phyloP scores from a whole-genome alignment of 495 filamentous ascomycete species.

The Usnea hakonensis region DNA sequence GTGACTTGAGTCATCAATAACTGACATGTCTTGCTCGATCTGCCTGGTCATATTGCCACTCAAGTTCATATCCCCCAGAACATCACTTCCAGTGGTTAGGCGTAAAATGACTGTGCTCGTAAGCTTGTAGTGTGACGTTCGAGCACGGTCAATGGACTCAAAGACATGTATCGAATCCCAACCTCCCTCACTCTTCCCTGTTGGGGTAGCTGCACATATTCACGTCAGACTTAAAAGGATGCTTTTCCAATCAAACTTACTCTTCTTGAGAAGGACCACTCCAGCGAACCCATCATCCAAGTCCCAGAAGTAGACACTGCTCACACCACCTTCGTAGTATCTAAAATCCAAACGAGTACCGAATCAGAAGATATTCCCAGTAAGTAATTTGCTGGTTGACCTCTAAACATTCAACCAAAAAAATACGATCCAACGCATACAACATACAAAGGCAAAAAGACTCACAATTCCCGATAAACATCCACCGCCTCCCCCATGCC shows the following conservation, averaged over 20 bases:
- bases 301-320: conserved; percentile 97
- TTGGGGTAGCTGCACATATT: conserved; percentile 51
- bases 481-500: conserved; percentile 94
- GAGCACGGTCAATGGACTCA: conserved; percentile 83
- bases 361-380: neutral
- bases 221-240: conserved; percentile 3
- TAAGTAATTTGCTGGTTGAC: neutral
- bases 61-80: conserved; percentile 83
- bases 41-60: conserved; percentile 97
- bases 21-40: conserved; percentile 80
- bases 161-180: conserved; percentile 99
- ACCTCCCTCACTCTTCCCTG: conserved; percentile 65
- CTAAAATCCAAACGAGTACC: conserved; percentile 20
- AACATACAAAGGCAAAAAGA: conserved; percentile 12
- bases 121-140: conserved; percentile 91
- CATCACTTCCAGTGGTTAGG: conserved; percentile 60
- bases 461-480: conserved; percentile 80
- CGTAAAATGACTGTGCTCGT: conserved; percentile 94
- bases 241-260: conserved; percentile 44
- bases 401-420: neutral
- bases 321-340: conserved; percentile 95
- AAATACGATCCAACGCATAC: neutral
- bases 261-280: conserved; percentile 91
- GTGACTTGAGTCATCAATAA: conserved; percentile 86
- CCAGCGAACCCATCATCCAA: conserved; percentile 97